Evolutionary conservation across 148 eudicot species (phyloP).

Genomic region (Camellia japonica): DNA sequence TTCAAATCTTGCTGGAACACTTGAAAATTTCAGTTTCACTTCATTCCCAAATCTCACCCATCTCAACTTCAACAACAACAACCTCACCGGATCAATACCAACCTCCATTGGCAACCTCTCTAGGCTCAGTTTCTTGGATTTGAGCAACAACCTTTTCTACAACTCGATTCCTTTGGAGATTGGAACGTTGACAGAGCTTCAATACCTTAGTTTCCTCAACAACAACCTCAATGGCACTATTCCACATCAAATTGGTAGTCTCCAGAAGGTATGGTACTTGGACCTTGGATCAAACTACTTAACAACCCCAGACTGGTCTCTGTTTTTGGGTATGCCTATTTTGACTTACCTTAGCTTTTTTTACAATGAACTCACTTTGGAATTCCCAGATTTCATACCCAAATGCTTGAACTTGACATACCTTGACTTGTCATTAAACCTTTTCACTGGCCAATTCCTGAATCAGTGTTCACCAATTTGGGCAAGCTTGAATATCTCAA

Average conservation of each 20-base stretch:
- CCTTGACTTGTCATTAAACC: slow-evolving; percentile 63
- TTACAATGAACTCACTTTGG: slow-evolving; percentile 36
- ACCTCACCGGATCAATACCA: slow-evolving; percentile 48
- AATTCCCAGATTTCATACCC: slow-evolving; percentile 58
- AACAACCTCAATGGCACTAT: slow-evolving; percentile 36
- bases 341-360: slow-evolving; percentile 45
- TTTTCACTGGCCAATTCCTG: slow-evolving; percentile 53
- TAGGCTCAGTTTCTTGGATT: slow-evolving; percentile 45
- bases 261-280: slow-evolving; percentile 41
- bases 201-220: slow-evolving; percentile 35
- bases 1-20: slow-evolving; percentile 36
- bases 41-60: slow-evolving; percentile 44
- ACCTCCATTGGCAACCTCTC: slow-evolving; percentile 38
- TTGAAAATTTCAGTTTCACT: slow-evolving; percentile 36
- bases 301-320: slow-evolving; percentile 59
- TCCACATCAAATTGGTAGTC: slow-evolving; percentile 53
- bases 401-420: slow-evolving; percentile 41
- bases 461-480: slow-evolving; percentile 38
- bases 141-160: slow-evolving; percentile 39
- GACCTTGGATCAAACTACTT: slow-evolving; percentile 61
- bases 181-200: slow-evolving; percentile 46
- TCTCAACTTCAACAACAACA: slow-evolving; percentile 40
- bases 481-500: slow-evolving; percentile 50
- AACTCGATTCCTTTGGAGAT: slow-evolving; percentile 56
- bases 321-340: slow-evolving; percentile 39